Percentiles rank a stretch among this genome's conserved stretches.
Evolutionary conservation across 2,329 filamentous ascomycete species (phyloP).

Genomic region (Neonectria magnoliae): DNA sequence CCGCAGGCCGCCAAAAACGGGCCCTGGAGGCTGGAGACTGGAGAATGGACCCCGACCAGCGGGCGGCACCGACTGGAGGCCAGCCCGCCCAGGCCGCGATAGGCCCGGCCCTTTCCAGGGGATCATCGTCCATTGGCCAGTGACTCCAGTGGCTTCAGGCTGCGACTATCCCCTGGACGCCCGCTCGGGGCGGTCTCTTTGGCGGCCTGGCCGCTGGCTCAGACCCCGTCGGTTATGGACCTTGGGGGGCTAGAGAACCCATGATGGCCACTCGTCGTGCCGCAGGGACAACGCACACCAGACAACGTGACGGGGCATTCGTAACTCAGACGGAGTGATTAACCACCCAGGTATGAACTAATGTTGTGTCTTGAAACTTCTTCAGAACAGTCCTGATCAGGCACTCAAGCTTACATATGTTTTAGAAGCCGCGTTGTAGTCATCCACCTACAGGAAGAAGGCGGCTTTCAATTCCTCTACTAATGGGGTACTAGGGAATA

Average conservation of each 20-base stretch:
- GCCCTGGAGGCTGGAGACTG: background rate
- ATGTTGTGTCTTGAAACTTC: background rate
- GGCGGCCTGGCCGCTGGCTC: slow-evolving; percentile 1
- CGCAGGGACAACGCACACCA: slow-evolving; percentile 23
- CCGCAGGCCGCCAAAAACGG: background rate
- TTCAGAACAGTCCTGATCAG: background rate
- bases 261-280: slow-evolving; percentile 15
- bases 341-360: background rate
- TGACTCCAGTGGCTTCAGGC: background rate
- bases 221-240: background rate
- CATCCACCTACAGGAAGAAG: no score
- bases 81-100: no score
- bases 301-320: slow-evolving; percentile 9
- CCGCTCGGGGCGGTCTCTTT: background rate
- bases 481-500: no score
- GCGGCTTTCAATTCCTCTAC: no score
- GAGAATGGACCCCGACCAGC: background rate
- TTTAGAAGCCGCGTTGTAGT: no score
- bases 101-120: background rate
- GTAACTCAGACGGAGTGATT: background rate
- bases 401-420: background rate
- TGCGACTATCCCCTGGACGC: background rate
- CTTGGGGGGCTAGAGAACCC: background rate
- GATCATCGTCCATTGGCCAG: background rate
- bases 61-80: background rate